Evolutionary conservation across 2,329 filamentous ascomycete genomes (phyloP).

Genomic region (Aureobasidium sp.): DNA sequence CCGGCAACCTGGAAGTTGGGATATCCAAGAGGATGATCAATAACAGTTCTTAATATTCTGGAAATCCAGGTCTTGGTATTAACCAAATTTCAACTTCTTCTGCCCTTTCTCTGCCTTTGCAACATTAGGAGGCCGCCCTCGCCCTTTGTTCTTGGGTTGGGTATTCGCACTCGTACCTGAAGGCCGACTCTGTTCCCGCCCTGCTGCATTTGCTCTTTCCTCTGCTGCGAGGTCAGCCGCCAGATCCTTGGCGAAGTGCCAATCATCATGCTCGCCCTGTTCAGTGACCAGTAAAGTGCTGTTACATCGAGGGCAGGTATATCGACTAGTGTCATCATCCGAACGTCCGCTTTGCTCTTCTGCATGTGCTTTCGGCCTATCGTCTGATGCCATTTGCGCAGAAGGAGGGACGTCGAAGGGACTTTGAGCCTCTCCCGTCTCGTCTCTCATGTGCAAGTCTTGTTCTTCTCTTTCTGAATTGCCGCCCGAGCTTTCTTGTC

Average conservation of each 20-base stretch:
- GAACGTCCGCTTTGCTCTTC: background rate
- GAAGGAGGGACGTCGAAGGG: constrained; percentile 4
- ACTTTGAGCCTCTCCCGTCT: background rate
- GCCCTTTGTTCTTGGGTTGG: constrained; percentile 19
- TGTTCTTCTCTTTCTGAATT: constrained; percentile 9
- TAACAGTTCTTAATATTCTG: background rate
- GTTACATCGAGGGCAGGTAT: constrained; percentile 58
- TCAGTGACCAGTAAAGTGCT: constrained; percentile 30
- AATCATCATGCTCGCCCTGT: constrained; percentile 74
- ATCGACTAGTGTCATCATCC: constrained; percentile 24
- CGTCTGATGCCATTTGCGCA: background rate
- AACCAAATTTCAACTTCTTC: constrained; percentile 36
- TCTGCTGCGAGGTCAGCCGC: constrained; percentile 67
- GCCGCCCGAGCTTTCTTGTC: constrained; percentile 17
- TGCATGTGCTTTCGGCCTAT: background rate
- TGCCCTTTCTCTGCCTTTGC: constrained; percentile 35
- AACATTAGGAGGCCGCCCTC: constrained; percentile 29
- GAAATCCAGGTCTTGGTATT: background rate
- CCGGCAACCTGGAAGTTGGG: background rate
- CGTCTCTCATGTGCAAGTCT: background rate
- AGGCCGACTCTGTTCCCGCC: constrained; percentile 14
- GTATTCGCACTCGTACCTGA: constrained; percentile 8
- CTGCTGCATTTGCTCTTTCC: constrained; percentile 33
- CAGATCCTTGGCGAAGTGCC: constrained; percentile 87
- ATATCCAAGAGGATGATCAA: background rate